A percentile compares a stretch with the other conserved stretches of the same genome.
phyloP scores from a whole-genome alignment of 2,329 filamentous ascomycete species.

The Clonostachys sp. region DNA sequence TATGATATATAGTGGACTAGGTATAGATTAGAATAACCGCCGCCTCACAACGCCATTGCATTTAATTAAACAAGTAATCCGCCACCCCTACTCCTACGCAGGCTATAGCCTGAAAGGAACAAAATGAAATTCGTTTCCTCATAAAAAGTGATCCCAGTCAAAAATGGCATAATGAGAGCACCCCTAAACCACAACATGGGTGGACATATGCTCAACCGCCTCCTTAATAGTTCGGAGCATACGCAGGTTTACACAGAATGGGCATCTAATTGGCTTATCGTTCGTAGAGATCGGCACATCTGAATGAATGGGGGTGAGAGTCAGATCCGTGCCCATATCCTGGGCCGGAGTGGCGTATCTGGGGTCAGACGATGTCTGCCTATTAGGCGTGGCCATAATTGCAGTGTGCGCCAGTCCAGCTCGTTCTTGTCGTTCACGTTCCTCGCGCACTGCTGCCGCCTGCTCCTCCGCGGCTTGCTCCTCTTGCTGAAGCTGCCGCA shows the following conservation, averaged over 20 bases:
- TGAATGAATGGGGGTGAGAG: conserved; percentile 50
- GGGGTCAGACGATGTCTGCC: conserved; percentile 19
- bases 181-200: conserved; percentile 50
- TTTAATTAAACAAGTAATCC: not conserved
- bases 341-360: conserved; percentile 26
- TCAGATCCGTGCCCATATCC: conserved; percentile 35
- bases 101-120: too few species aligned
- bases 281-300: conserved; percentile 37
- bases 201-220: conserved; percentile 58
- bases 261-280: conserved; percentile 50
- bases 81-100: too few species aligned
- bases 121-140: too few species aligned
- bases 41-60: not conserved
- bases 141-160: too few species aligned
- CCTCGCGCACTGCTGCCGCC: conserved; percentile 48
- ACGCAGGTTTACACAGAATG: conserved; percentile 57
- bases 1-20: not conserved
- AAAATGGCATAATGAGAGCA: not conserved
- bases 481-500: conserved; percentile 54
- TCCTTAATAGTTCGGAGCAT: conserved; percentile 58
- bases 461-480: conserved; percentile 55
- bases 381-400: conserved; percentile 23
- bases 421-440: conserved; percentile 40
- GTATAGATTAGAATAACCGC: not conserved
- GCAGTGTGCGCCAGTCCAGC: conserved; percentile 15